A percentile compares a stretch with the other conserved stretches of the same genome.
Conservation (phyloP, 345 rosid species). For the Salix brachista region DNA sequence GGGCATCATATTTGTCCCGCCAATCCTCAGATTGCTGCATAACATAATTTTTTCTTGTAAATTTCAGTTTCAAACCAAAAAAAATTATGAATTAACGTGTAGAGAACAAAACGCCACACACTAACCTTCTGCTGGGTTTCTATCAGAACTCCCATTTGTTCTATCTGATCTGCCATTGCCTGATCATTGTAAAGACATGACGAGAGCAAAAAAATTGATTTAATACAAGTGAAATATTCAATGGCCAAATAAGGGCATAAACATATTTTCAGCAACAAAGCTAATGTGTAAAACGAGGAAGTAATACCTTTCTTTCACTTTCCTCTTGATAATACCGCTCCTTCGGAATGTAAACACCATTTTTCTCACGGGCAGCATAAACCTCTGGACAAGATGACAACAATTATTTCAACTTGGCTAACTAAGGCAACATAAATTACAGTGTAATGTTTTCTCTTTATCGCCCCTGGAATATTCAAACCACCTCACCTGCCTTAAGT, state of each 20-base stretch:
- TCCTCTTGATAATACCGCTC: slow-evolving; percentile 97
- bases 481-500: slow-evolving; percentile 77
- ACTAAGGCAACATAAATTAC: slow-evolving; percentile 3
- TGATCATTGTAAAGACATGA: slow-evolving; percentile 20
- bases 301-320: slow-evolving; percentile 79
- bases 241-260: background rate
- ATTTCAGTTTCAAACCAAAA: background rate
- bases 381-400: slow-evolving; percentile 57
- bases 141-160: slow-evolving; percentile 62
- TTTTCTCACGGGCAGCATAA: slow-evolving; percentile 94
- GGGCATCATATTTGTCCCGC: slow-evolving; percentile 62
- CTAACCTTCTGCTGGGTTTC: slow-evolving; percentile 84
- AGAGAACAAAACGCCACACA: background rate
- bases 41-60: background rate
- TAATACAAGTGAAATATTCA: background rate
- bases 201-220: background rate
- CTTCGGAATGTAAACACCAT: slow-evolving; percentile 93
- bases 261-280: background rate
- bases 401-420: background rate
- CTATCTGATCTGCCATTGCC: slow-evolving; percentile 95
- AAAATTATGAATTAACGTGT: background rate
- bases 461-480: slow-evolving; percentile 10
- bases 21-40: slow-evolving; percentile 78
- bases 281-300: background rate
- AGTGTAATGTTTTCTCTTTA: background rate